A percentile compares a stretch with the other conserved stretches of the same genome.
Conservation (phyloP, 2,329 filamentous ascomycete genomes). For the Fonsecaea monophora region DNA sequence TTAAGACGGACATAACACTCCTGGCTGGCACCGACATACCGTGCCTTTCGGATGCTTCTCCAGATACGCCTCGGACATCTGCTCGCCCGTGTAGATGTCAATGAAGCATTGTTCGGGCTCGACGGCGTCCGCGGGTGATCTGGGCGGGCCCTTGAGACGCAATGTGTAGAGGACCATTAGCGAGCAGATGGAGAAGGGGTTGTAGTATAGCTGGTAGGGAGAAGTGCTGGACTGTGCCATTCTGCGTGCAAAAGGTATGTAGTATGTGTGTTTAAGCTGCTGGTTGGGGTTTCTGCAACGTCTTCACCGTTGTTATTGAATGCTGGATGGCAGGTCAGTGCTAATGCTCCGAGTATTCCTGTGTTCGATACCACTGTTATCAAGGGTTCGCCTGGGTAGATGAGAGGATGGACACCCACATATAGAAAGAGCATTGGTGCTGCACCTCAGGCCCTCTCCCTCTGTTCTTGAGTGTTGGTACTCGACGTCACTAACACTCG, state of each 20-base stretch:
- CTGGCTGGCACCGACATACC: conserved; percentile 1
- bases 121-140: conserved; percentile 11
- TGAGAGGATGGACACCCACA: too few relatives aligned
- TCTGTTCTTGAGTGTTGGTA: too few relatives aligned
- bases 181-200: conserved; percentile 29
- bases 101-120: conserved; percentile 15
- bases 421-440: too few relatives aligned
- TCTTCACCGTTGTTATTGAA: too few relatives aligned
- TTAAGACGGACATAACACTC: background rate
- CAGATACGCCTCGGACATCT: conserved; percentile 22
- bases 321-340: too few relatives aligned
- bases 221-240: background rate
- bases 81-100: conserved; percentile 27
- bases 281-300: background rate
- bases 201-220: conserved; percentile 25
- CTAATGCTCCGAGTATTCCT: too few relatives aligned
- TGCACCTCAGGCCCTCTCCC: too few relatives aligned
- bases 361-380: too few relatives aligned
- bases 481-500: too few relatives aligned
- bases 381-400: too few relatives aligned
- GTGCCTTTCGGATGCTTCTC: conserved; percentile 23
- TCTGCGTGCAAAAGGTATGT: background rate
- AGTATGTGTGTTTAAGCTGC: background rate
- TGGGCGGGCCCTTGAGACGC: conserved; percentile 14
- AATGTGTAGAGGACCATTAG: conserved; percentile 24